Base-by-base conservation (phyloP, 176 grass and related monocot species). In the Dendrocalamus sinicus region DNA sequence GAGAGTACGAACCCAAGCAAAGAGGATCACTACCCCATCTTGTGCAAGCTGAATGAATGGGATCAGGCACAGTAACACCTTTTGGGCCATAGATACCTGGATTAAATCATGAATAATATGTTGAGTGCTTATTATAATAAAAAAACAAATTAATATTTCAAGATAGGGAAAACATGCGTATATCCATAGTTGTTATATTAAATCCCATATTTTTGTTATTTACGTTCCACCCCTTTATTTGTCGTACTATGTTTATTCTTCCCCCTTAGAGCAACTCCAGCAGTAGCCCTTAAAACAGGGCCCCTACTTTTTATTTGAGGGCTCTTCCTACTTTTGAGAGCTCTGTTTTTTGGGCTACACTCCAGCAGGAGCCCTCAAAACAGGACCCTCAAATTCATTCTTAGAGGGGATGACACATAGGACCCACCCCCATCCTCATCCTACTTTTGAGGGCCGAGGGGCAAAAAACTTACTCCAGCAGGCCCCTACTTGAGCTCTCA, bases 11-110 rank as follows among this genome's bases (percentile, higher is more conserved):
- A 79, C 96, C 96, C 2, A 20, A 80, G 72, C 91, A 98, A 72
- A 95, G 81, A 66, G 96, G 91, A 85, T 98, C 96, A 30, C 77
- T 76, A 12, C 96, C 96, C 96, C 96, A 98, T 89, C 93, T 91
- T 57, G 96, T 98, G 89, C 96, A 98, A 84, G 82, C 81, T 13
- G 96, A 93, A 88, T 98, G 83, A 61, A 98, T 78, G 26, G 96
- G 96, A 69, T 98, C 91, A 78, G 96, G 96, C 72, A 98, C 91
- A 48, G 54, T 76, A 67, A 98, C 73, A 54, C 96, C 96, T 90
- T 87, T 98, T 82, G 82, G 87, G 48, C 91, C 89, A 87, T 91
- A 98, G 48, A 98, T 98, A 81, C 91, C 95, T 98, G 86, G 14
- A 90, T 22, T 81, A 77, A 8, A 58, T 57, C 43, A 77, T 20